These are phyloP conservation scores for Podospora comata DNA, from an alignment of 495 filamentous ascomycete species.

Conservation along the genomic window DNA sequence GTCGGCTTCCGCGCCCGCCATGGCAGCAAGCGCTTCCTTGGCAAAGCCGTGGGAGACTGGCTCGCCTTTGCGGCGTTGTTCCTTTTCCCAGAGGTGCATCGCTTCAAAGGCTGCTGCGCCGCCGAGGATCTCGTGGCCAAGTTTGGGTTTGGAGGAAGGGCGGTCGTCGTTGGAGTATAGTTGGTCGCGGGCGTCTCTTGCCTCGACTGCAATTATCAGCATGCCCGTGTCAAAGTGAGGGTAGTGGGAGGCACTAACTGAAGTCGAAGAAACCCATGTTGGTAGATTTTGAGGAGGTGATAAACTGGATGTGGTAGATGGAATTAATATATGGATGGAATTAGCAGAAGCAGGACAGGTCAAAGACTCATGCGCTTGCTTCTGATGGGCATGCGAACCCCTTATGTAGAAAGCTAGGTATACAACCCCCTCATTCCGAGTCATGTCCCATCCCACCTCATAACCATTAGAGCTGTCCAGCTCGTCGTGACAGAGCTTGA, in stretches of 20 bases:
- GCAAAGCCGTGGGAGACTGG: constrained; percentile 67
- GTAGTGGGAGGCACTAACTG: too few species aligned
- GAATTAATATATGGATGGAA: too few species aligned
- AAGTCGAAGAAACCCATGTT: constrained; percentile 2
- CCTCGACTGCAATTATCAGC: constrained; percentile 17
- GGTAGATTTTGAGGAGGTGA: not conserved
- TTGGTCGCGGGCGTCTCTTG: constrained; percentile 55
- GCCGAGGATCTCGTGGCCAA: constrained; percentile 71
- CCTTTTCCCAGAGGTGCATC: constrained; percentile 77
- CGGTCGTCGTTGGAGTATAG: constrained; percentile 46
- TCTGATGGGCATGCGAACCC: not conserved
- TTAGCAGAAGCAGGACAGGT: too few species aligned
- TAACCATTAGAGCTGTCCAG: too few species aligned
- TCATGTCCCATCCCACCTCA: too few species aligned
- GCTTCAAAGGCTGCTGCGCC: constrained; percentile 76
- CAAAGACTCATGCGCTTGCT: too few species aligned
- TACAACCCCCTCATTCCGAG: too few species aligned
- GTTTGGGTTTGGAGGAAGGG: constrained; percentile 40
- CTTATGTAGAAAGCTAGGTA: too few species aligned
- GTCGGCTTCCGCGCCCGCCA: constrained; percentile 73
- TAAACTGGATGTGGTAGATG: too few species aligned
- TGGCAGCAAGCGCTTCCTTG: constrained; percentile 69
- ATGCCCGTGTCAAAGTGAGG: too few species aligned
- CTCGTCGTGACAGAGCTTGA: too few species aligned
- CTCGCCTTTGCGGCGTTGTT: constrained; percentile 71